A percentile compares a stretch with the other conserved stretches of the same genome.
These are phyloP conservation scores for Vachellia pachyceras DNA, from an alignment of 306 rosid species.

Conservation along the genomic window DNA sequence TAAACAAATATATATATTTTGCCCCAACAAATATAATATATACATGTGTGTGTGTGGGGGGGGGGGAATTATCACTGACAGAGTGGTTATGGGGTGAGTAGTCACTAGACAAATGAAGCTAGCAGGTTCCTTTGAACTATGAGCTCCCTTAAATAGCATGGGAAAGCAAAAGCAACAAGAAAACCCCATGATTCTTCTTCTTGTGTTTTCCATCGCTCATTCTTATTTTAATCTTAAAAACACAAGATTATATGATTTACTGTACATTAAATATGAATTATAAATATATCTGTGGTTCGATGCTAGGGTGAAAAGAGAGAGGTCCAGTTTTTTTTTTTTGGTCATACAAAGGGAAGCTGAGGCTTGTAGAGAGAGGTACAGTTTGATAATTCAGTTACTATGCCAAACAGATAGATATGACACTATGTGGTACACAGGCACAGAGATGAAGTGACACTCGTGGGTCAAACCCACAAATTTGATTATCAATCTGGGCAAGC, in stretches of 20 bases:
- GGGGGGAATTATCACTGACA: slow-evolving; percentile 65
- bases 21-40: too few relatives aligned
- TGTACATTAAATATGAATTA: too few relatives aligned
- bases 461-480: not conserved
- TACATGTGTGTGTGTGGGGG: too few relatives aligned
- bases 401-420: not conserved
- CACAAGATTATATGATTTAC: too few relatives aligned
- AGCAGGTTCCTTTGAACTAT: slow-evolving; percentile 44
- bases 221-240: slow-evolving; percentile 18
- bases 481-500: not conserved
- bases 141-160: slow-evolving; percentile 50
- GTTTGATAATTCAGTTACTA: not conserved
- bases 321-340: too few relatives aligned
- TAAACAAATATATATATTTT: too few relatives aligned
- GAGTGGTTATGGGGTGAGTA: slow-evolving; percentile 52
- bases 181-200: slow-evolving; percentile 49
- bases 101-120: slow-evolving; percentile 51
- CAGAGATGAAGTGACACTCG: not conserved
- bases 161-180: slow-evolving; percentile 45
- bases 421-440: not conserved
- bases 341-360: too few relatives aligned
- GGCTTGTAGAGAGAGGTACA: too few relatives aligned
- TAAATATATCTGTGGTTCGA: not conserved
- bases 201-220: slow-evolving; percentile 38
- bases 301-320: slow-evolving; percentile 22